These are phyloP conservation scores for Cyclostephanos invisitatus DNA, from an alignment of 108 stramenopile species.

Conservation along the genomic window DNA sequence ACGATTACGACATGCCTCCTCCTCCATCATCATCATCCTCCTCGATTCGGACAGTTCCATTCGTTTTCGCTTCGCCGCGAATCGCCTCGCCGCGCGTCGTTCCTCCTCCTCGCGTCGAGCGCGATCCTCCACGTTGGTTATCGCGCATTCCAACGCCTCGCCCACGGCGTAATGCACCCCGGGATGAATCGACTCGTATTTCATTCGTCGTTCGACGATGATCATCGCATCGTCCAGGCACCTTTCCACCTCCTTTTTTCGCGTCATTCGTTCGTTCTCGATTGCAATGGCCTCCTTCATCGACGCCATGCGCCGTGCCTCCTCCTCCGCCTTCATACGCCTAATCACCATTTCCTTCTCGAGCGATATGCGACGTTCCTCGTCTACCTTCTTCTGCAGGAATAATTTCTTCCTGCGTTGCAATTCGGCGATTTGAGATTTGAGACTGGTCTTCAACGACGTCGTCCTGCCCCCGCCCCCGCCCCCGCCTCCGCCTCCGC, in stretches of 20 bases:
- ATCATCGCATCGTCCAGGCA: not conserved
- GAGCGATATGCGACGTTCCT: constrained; percentile 14
- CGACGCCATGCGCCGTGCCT: not conserved
- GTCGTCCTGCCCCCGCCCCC: too few species aligned
- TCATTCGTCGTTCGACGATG: constrained; percentile 17
- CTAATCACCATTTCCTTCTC: constrained; percentile 1
- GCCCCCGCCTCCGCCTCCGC: too few species aligned
- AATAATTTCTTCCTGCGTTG: constrained; percentile 48
- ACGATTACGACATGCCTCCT: not conserved
- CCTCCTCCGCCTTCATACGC: constrained; percentile 36
- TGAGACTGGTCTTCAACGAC: constrained; percentile 50
- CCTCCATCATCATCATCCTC: not conserved
- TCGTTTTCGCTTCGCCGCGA: too few species aligned
- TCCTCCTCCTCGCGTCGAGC: not conserved
- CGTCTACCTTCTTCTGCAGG: constrained; percentile 29
- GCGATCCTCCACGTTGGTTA: constrained; percentile 5
- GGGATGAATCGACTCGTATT: constrained; percentile 7
- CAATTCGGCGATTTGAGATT: constrained; percentile 63
- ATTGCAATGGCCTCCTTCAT: constrained; percentile 13
- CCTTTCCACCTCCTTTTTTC: not conserved
- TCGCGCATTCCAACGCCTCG: constrained; percentile 17
- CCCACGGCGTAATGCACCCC: constrained; percentile 25
- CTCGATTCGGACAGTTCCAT: too few species aligned
- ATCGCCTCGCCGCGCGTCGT: not conserved
- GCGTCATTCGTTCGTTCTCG: constrained; percentile 24